Conservation (phyloP, 306 rosid genomes). For the Crataegus laevigata region DNA sequence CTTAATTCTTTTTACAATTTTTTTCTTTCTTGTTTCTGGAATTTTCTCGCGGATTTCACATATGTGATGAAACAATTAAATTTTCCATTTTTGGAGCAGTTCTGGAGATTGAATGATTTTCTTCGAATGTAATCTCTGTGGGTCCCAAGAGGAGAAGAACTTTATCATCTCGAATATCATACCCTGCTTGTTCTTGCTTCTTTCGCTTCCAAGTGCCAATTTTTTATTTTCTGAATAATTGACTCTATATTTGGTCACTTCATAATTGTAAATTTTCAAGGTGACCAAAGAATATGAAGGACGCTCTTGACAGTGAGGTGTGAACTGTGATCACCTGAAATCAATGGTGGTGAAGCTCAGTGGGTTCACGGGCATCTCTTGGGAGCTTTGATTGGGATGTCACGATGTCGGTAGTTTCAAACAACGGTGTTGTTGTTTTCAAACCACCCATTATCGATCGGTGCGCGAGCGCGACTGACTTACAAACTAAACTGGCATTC, state of each 20-base stretch:
- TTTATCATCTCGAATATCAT: not conserved
- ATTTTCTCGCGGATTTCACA: slow-evolving; percentile 1
- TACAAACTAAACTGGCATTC: no score
- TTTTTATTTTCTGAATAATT: not conserved
- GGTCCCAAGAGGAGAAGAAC: not conserved
- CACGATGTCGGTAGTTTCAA: not conserved
- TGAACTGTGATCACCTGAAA: not conserved
- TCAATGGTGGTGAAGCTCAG: not conserved
- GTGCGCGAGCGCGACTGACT: not conserved
- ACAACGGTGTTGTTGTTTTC: no score
- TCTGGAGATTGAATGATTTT: slow-evolving; percentile 32
- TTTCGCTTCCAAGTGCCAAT: not conserved
- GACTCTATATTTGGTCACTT: not conserved
- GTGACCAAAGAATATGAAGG: not conserved
- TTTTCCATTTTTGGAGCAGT: slow-evolving; percentile 42
- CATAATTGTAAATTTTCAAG: not conserved
- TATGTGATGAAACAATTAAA: slow-evolving; percentile 9
- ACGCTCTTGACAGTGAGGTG: not conserved
- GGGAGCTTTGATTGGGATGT: not conserved
- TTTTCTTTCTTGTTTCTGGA: not conserved
- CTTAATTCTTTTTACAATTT: not conserved
- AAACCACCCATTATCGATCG: no score
- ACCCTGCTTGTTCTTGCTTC: slow-evolving; percentile 23
- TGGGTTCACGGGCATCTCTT: not conserved
- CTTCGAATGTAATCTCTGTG: slow-evolving; percentile 1